Evolutionary conservation across 331 rosid genomes (phyloP).

Genomic region (Ulmus americana): DNA sequence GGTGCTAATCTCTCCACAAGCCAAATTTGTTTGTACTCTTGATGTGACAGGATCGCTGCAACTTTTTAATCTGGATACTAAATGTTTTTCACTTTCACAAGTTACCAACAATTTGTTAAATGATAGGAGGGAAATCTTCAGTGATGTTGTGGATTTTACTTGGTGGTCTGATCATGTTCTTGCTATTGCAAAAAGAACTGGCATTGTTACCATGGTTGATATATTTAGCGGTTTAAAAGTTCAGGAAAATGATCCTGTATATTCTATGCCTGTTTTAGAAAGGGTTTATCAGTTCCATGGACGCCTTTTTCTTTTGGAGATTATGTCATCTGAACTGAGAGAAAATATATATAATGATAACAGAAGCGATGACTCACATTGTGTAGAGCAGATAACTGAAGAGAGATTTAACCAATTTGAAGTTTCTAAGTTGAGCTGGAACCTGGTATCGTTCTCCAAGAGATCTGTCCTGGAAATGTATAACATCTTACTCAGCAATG

Average conservation of each 20-base stretch:
- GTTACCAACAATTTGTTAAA: constrained; percentile 32
- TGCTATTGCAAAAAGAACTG: constrained; percentile 50
- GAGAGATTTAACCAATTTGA: constrained; percentile 44
- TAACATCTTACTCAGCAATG: constrained; percentile 44
- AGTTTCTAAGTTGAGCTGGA: constrained; percentile 65
- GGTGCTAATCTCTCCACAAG: constrained; percentile 77
- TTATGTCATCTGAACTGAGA: constrained; percentile 38
- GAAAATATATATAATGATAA: constrained; percentile 31
- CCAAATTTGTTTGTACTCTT: constrained; percentile 64
- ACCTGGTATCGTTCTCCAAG: constrained; percentile 62
- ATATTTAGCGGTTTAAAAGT: constrained; percentile 55
- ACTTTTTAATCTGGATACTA: constrained; percentile 62
- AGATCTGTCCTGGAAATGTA: constrained; percentile 84
- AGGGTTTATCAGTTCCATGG: constrained; percentile 50
- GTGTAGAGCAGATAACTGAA: constrained; percentile 49
- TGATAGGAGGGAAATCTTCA: constrained; percentile 27
- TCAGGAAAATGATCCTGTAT: constrained; percentile 50
- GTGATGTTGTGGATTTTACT: constrained; percentile 62
- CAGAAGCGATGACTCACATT: constrained; percentile 33
- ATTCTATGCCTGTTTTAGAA: constrained; percentile 69
- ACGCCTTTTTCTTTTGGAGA: constrained; percentile 57
- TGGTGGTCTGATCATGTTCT: constrained; percentile 90
- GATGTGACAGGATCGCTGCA: constrained; percentile 68
- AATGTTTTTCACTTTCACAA: constrained; percentile 47
- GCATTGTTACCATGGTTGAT: constrained; percentile 61